phyloP scores from a whole-genome alignment of 345 rosid genomes.

The Sonneratia alba region DNA sequence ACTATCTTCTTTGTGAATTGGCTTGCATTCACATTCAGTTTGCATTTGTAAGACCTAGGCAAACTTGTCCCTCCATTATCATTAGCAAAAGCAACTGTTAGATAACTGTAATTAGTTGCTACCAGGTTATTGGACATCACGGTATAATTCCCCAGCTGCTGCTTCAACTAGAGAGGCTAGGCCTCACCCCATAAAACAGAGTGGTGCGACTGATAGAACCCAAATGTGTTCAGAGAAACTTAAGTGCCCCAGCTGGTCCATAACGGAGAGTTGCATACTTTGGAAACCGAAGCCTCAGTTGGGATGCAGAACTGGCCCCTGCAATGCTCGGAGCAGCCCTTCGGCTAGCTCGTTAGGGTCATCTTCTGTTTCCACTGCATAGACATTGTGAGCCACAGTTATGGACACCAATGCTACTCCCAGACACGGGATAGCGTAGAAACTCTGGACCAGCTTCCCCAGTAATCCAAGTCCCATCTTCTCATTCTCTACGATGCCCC shows the following conservation, averaged over 20 bases:
- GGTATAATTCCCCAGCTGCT: background rate
- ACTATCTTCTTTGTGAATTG: background rate
- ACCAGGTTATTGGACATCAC: background rate
- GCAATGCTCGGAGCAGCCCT: conserved; percentile 25
- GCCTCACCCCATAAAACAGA: background rate
- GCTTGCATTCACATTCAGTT: background rate
- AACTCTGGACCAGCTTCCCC: conserved; percentile 22
- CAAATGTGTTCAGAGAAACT: background rate
- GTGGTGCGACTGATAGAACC: background rate
- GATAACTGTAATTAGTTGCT: background rate
- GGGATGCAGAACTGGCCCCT: conserved; percentile 9
- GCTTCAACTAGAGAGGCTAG: background rate
- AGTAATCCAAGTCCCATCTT: conserved; percentile 15
- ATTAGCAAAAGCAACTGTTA: background rate
- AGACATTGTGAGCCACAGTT: conserved; percentile 15
- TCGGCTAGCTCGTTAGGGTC: conserved; percentile 8
- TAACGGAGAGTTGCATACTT: too few relatives aligned
- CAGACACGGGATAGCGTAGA: conserved; percentile 28
- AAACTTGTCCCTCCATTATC: background rate
- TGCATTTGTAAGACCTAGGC: background rate
- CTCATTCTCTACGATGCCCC: background rate
- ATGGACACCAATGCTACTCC: conserved; percentile 18
- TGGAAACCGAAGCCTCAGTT: background rate
- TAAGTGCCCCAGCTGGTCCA: background rate
- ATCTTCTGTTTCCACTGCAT: background rate